Percentiles rank a stretch among this genome's conserved stretches.
Evolutionary conservation across 1,284 basidiomycete genomes (phyloP).

Genomic region (Rhodotorula sp.): DNA sequence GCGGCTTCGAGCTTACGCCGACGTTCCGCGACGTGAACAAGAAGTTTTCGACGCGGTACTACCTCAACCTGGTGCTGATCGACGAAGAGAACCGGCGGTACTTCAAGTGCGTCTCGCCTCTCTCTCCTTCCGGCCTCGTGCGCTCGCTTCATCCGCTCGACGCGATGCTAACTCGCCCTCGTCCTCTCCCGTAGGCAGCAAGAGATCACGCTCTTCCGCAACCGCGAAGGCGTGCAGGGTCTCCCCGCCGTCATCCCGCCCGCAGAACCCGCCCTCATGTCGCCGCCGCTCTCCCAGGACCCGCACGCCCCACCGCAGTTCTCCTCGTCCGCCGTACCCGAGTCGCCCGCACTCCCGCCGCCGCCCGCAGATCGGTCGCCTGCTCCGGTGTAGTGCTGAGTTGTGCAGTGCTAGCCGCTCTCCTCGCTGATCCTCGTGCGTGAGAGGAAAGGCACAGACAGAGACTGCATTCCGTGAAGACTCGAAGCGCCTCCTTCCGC

Average conservation of each 20-base stretch:
- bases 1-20: constrained; percentile 96
- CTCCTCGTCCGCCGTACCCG: neutral
- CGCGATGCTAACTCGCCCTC: neutral
- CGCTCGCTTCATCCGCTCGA: no score
- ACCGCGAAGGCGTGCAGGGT: constrained; percentile 15
- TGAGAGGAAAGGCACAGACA: neutral
- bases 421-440: neutral
- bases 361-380: neutral
- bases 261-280: neutral
- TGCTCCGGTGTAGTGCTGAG: neutral
- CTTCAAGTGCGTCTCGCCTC: constrained; percentile 63
- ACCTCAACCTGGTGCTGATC: constrained; percentile 89
- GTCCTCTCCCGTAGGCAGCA: constrained; percentile 40
- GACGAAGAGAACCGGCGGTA: constrained; percentile 97
- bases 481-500: neutral
- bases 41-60: constrained; percentile 96
- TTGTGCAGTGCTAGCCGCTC: neutral
- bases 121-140: neutral
- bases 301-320: neutral
- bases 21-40: constrained; percentile 99
- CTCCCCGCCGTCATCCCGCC: neutral
- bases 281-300: neutral
- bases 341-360: neutral
- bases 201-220: constrained; percentile 47
- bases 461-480: neutral